phyloP scores from a whole-genome alignment of 75 land plant genomes.

The Cunninghamia lanceolata region DNA sequence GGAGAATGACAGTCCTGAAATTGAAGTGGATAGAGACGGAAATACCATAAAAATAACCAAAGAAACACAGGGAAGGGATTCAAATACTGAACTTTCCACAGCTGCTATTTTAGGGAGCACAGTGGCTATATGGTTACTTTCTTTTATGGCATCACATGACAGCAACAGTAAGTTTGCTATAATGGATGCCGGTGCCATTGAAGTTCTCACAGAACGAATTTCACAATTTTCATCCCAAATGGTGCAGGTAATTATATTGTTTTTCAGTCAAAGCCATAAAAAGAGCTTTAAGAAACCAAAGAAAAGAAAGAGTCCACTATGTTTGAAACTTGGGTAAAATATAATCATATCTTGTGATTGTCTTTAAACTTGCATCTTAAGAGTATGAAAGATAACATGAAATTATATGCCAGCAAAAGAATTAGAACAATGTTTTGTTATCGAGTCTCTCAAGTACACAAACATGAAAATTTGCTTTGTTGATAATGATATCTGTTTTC shows the following conservation, averaged over 20 bases:
- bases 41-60: slow-evolving; percentile 32
- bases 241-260: slow-evolving; percentile 46
- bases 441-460: not conserved
- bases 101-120: slow-evolving; percentile 58
- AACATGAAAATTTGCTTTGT: not conserved
- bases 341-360: not conserved
- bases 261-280: not conserved
- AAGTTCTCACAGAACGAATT: slow-evolving; percentile 78
- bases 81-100: slow-evolving; percentile 39
- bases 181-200: slow-evolving; percentile 92
- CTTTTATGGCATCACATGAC: slow-evolving; percentile 77
- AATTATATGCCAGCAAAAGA: not conserved
- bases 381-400: not conserved
- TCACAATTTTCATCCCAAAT: slow-evolving; percentile 44
- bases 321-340: not conserved
- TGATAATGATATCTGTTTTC: not conserved
- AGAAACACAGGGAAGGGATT: slow-evolving; percentile 29
- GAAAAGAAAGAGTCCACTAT: not conserved
- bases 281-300: not conserved
- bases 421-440: not conserved
- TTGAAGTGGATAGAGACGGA: slow-evolving; percentile 26
- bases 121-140: slow-evolving; percentile 79
- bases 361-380: not conserved
- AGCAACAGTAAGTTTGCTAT: slow-evolving; percentile 54
- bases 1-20: slow-evolving; percentile 14